Base-by-base conservation (phyloP, 1,284 basidiomycete genomes). In the Dichomitus squalens region DNA sequence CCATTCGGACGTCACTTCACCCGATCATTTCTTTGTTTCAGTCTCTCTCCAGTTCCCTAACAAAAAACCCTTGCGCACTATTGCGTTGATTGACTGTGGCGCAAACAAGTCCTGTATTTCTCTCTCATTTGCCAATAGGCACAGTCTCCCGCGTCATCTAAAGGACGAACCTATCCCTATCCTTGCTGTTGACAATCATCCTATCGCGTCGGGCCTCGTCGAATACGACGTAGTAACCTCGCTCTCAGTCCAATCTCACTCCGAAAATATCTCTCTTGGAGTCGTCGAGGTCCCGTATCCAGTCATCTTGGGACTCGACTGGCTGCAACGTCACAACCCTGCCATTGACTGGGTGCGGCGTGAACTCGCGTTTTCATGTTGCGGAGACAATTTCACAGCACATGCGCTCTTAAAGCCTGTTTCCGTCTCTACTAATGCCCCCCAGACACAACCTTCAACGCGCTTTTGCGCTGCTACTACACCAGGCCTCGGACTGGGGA, bases 71-170 rank as follows among this genome's bases (percentile, higher is more conserved):
- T 63, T 76, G 7, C 16, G 21, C 7, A 71, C 64, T 1, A 68
- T 63, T 57, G 73, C 72, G 33, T 65, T 78, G 14, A 54, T 78
- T 25, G 75, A 78, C 58, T 72, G 53, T 47, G 73, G 76, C 40
- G 72, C 75, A 23, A 65, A 70, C 1, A 44, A 50, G 3, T 77
- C 73, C 5, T 73, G 70, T 53, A 77, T 77, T 50, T 75, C 72
- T 0, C 62, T 71, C 0, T n/a, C 33, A 12, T 76, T 77, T 52
- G 64, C 69, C 18, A 38, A 59, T 27, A 50, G 66, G 4, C 72
- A 76, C 36, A 67, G 65, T 5, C 54, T 76, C 21, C 64, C 72
- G 6, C 61, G 67, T n/a, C 52, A 53, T 62, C 57, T 59, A 4
- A 65, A 65, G 56, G 55, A 66, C 39, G 53, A 63, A 34, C 74